A percentile compares a stretch with the other conserved stretches of the same genome.
Evolutionary conservation across 1,284 basidiomycete genomes (phyloP).

Genomic region (Leccinum huronense): DNA sequence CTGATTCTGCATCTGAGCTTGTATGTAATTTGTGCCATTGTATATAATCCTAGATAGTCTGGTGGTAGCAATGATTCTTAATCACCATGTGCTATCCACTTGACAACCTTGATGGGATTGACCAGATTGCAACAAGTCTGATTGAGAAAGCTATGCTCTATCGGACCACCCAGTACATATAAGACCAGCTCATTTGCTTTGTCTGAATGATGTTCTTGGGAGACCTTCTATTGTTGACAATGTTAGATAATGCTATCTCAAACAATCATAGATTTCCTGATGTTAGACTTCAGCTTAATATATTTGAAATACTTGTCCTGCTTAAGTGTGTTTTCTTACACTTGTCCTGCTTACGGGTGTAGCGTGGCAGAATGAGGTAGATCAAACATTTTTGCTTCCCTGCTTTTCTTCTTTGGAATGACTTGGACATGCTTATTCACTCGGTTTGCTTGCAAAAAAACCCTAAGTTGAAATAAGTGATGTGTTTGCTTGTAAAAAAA

Average conservation of each 20-base stretch:
- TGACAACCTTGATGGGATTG: not conserved
- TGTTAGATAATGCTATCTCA: not conserved
- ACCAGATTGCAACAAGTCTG: not conserved
- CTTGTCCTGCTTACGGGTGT: too few species aligned
- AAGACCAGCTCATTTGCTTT: not conserved
- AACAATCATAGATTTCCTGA: not conserved
- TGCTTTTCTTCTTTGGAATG: too few species aligned
- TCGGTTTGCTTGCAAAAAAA: too few species aligned
- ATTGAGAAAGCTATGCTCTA: not conserved
- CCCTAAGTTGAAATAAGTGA: too few species aligned
- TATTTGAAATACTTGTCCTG: too few species aligned
- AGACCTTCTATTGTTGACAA: not conserved
- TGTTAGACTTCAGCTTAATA: not conserved
- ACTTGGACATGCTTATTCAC: too few species aligned
- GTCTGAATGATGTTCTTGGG: not conserved
- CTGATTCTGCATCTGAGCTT: not conserved
- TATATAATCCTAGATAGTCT: not conserved
- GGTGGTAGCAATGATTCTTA: too few species aligned
- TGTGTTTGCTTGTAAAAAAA: too few species aligned
- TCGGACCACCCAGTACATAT: not conserved
- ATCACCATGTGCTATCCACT: not conserved
- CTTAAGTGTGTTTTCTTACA: too few species aligned
- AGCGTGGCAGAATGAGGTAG: too few species aligned
- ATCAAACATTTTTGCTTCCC: too few species aligned
- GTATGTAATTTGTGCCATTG: not conserved